Base-by-base conservation (phyloP, 352 stramenopile species). In the Phytophthora litchii region DNA sequence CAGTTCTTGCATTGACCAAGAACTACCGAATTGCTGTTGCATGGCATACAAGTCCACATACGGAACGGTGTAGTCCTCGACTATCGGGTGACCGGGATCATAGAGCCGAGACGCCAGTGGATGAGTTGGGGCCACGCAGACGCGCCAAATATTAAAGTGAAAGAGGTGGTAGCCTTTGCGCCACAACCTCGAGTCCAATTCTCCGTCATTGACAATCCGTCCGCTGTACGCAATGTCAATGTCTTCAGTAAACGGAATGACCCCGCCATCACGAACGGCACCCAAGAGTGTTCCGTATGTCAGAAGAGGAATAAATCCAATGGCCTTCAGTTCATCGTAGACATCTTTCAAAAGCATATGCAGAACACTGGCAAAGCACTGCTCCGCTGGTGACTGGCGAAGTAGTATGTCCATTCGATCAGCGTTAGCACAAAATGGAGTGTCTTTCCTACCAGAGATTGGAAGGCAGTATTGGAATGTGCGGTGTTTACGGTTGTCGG, bases 201-300 rank as follows among this genome's bases (percentile, higher is more conserved):
- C 35, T 10, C 46, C 37, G 19, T 45, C 55, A 29, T 54, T 23
- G 16, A 61, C 21, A 4, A 61, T 54, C 6, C 32, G 11, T 16
- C 68, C 45, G 19, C 49, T 54, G 55, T 76, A 81, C 1, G 70
- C 73, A 3, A 85, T 55, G 38, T 85, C 76, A 21, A 65, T 64
- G 50, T 85, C 76, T 54, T 82, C 72, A 10, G 76, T 80, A 60
- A 76, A 85, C 2, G 76, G 64, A 40, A 85, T 82, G 11, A 72
- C 60, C 49, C 69, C 71, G 1, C 40, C 54, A 36, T 80, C 72
- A 12, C 72, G 72, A 34, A 86, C 48, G 8, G 72, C 75, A 13
- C 75, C 75, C 0, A 85, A 57, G 23, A 85, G 54, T n/a, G 72
- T 73, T 37, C 76, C 76, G 35, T 59, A 86, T 9, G 75, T 56